Evolutionary conservation across 331 rosid genomes (phyloP).

Genomic region (Acacia concinna): DNA sequence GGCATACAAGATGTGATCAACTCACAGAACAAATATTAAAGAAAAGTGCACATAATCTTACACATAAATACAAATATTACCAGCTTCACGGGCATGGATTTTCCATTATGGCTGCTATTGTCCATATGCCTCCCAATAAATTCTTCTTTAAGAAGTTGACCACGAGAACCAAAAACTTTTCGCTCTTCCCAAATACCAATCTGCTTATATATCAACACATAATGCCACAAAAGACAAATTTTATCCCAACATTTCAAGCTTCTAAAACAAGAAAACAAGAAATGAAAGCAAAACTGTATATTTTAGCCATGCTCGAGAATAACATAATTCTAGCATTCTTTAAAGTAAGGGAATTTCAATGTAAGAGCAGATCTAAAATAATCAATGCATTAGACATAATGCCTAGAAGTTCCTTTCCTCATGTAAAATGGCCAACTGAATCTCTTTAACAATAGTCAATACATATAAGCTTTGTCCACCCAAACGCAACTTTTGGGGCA

Average conservation of each 20-base stretch:
- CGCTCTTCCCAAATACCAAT: constrained; percentile 94
- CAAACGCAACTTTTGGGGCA: not conserved
- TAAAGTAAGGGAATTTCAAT: constrained; percentile 5
- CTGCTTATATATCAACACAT: constrained; percentile 42
- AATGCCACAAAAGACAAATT: constrained; percentile 8
- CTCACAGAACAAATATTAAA: constrained; percentile 20
- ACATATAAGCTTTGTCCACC: not conserved
- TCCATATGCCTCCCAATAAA: constrained; percentile 67
- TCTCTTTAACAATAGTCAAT: not conserved
- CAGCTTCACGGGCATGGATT: constrained; percentile 58
- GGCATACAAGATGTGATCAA: constrained; percentile 23
- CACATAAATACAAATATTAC: constrained; percentile 41
- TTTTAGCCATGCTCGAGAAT: constrained; percentile 4
- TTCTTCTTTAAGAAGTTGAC: constrained; percentile 88
- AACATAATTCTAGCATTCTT: not conserved
- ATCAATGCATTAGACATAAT: not conserved
- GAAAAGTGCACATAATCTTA: constrained; percentile 19
- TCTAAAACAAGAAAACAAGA: constrained; percentile 1
- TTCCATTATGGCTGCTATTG: constrained; percentile 60
- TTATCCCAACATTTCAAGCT: constrained; percentile 19
- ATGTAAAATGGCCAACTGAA: not conserved
- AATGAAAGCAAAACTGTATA: constrained; percentile 9
- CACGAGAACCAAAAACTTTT: constrained; percentile 98
- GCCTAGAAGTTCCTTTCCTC: not conserved
- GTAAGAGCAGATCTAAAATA: not conserved